A percentile compares a stretch with the other conserved stretches of the same genome.
Conservation (phyloP, 1,284 basidiomycete genomes). For the Ceratobasidium sp. region DNA sequence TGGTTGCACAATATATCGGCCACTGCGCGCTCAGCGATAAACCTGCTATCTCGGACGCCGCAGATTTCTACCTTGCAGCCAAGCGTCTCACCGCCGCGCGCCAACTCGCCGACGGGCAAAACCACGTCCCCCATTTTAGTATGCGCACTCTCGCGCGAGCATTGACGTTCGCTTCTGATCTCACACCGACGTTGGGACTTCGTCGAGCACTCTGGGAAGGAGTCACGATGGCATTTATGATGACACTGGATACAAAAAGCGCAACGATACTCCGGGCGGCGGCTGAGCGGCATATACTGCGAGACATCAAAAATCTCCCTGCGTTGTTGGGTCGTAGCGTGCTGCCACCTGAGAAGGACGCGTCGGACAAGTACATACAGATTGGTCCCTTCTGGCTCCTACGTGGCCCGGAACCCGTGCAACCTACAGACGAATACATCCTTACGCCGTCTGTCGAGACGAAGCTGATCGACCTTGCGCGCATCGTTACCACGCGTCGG, state of each 20-base stretch:
- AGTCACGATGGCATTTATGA: constrained; percentile 97
- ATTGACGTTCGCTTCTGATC: constrained; percentile 90
- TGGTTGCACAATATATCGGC: constrained; percentile 93
- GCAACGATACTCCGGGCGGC: constrained; percentile 75
- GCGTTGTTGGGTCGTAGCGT: constrained; percentile 67
- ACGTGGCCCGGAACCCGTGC: constrained; percentile 74
- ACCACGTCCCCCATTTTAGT: constrained; percentile 96
- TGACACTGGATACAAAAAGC: constrained; percentile 89
- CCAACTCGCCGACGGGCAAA: constrained; percentile 94
- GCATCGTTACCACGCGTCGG: constrained; percentile 89
- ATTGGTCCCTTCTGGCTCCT: constrained; percentile 94
- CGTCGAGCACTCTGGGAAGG: constrained; percentile 96
- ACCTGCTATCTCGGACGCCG: constrained; percentile 89
- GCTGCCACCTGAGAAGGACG: constrained; percentile 36
- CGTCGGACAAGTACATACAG: constrained; percentile 77
- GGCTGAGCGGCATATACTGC: constrained; percentile 85
- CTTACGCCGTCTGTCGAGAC: constrained; percentile 97
- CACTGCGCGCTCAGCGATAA: constrained; percentile 87
- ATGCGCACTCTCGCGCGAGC: constrained; percentile 96
- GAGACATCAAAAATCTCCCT: constrained; percentile 83
- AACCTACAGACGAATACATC: constrained; percentile 85
- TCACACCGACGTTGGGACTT: constrained; percentile 82
- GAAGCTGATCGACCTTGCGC: constrained; percentile 92
- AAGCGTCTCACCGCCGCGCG: constrained; percentile 84
- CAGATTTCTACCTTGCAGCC: constrained; percentile 90